Evolutionary conservation across 768 basidiomycete genomes (phyloP), one percentile per base, ranked within the genome.

Genomic region (Leccinum longicurvipes): DNA sequence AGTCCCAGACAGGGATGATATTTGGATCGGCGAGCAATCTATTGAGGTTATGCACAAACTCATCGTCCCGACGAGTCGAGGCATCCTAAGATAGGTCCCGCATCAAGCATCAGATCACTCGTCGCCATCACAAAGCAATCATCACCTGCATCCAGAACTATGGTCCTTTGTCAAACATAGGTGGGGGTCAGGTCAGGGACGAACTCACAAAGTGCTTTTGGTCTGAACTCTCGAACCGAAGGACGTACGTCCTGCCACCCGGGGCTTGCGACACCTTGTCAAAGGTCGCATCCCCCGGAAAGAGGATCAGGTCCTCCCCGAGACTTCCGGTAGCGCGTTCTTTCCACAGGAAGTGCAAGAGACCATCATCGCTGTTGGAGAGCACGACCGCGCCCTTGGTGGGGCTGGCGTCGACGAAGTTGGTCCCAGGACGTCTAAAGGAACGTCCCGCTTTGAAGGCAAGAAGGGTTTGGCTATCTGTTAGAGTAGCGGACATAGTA

Each of bases 181-280:
- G 39, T 41, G 39, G 39, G 39, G 9, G 15, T 39, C 27, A 24
- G 14, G 7, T 3, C 4, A 23, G 36, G n/a, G 4, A 1, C n/a
- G n/a, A 24, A 77, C 85, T 72, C 66, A 95, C 93, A 70, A 97
- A 96, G 70, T 94, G 89, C 59, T 85, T 83, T 67, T 92, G 89
- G 68, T 92, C 82, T 14, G 93, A 95, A 21, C 90, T 93, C 0
- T 88, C 86, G 76, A 97, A 96, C 73, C 90, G 92, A 69, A 96
- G 86, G 59, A 95, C 90, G 63, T 90, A 92, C 5, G 87, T 84
- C 58, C 92, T 77, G 6, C 89, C 91, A 29, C 76, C 76, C 0
- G 74, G 66, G 10, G 87, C 81, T 64, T 91, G 83, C 2, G 80
- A 57, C 10, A 95, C 87, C 70, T 85, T 87, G 62, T 79, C 78